Base-by-base conservation (phyloP, 2,329 filamentous ascomycete genomes). In the Monilinia aucupariae region DNA sequence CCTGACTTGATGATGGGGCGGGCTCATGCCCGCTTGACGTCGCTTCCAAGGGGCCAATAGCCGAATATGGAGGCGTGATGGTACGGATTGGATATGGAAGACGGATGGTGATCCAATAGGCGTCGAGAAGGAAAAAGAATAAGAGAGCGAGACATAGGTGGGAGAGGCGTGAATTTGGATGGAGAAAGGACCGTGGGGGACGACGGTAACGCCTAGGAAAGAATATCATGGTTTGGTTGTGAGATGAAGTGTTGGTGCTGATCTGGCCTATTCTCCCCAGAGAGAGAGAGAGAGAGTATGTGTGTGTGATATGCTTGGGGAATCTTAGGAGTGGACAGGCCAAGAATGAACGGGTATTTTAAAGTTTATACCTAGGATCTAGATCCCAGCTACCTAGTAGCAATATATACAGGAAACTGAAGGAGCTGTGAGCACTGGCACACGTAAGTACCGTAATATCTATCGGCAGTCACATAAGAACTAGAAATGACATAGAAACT, bases 141-240 rank as follows among this genome's bases (percentile, higher is more conserved):
- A 51, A 9, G 30, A 59, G 22, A 6, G 39, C 25, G 32, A 63
- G 45, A 25, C 41, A 34, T 20, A 45, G 12, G 37, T 51, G 58
- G 25, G 43, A n/a, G n/a, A 62, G 9, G 27, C 53, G 52, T 6
- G 53, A 62, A 15, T 34, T 50, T n/a, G 50, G n/a, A 55, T 37
- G 50, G n/a, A 56, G 48, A 39, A 25, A 37, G 13, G 53, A 59
- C 48, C 60, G 60, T 32, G 34, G 53, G 52, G 60, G 30, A 34
- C 54, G 61, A 25, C 59, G 27, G 9, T 59, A 63, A 22, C 61
- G 54, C 22, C 27, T 43, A 9, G 53, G 54, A 58, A 49, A 51
- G 32, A 62, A 51, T 30, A 34, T 39, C 56, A 59, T 59, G 45
- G 32, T 59, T 48, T 22, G 15, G 27, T 22, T 60, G n/a, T 41